A percentile compares a stretch with the other conserved stretches of the same genome.
These are phyloP conservation scores for Meripilus lineatus DNA, from an alignment of 1,284 basidiomycete genomes.

Conservation along the genomic window DNA sequence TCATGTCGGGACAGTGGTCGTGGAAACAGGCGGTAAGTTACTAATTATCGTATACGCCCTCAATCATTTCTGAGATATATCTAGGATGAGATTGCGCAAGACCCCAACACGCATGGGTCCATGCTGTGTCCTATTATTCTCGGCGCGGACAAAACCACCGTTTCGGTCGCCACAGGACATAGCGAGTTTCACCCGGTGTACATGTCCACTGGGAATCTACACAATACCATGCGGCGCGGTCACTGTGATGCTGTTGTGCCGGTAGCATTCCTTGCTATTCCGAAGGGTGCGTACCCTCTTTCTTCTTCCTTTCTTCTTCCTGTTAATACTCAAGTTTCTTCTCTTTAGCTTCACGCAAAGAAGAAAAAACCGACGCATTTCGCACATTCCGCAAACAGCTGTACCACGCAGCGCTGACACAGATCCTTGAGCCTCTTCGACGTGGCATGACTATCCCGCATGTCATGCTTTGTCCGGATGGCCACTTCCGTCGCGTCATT, in stretches of 20 bases:
- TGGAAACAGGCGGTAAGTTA: slow-evolving; percentile 11
- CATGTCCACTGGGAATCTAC: slow-evolving; percentile 14
- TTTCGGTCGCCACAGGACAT: slow-evolving; percentile 17
- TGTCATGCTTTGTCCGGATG: slow-evolving; percentile 19
- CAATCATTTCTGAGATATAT: not conserved
- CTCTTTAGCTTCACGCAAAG: not conserved
- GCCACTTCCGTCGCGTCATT: slow-evolving; percentile 18
- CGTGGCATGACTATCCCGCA: slow-evolving; percentile 18
- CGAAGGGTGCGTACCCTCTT: slow-evolving; percentile 16
- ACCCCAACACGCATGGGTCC: slow-evolving; percentile 8
- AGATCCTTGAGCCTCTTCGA: slow-evolving; percentile 14
- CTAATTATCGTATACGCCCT: not conserved
- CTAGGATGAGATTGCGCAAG: slow-evolving; percentile 12
- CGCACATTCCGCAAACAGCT: slow-evolving; percentile 15
- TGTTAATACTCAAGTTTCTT: not conserved
- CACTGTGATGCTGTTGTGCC: slow-evolving; percentile 14
- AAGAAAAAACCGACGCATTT: slow-evolving; percentile 11
- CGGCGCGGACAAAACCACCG: slow-evolving; percentile 20
- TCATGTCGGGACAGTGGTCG: slow-evolving; percentile 18
- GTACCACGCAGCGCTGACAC: slow-evolving; percentile 12
- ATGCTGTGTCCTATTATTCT: slow-evolving; percentile 14
- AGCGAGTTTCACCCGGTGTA: slow-evolving; percentile 20
- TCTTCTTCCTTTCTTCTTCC: slow-evolving; percentile 3
- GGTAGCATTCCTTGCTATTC: too few species aligned
- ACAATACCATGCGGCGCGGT: slow-evolving; percentile 14